A percentile compares a stretch with the other conserved stretches of the same genome.
Evolutionary conservation across 148 eudicot species (phyloP).

Genomic region (Vaccinium darrowii): DNA sequence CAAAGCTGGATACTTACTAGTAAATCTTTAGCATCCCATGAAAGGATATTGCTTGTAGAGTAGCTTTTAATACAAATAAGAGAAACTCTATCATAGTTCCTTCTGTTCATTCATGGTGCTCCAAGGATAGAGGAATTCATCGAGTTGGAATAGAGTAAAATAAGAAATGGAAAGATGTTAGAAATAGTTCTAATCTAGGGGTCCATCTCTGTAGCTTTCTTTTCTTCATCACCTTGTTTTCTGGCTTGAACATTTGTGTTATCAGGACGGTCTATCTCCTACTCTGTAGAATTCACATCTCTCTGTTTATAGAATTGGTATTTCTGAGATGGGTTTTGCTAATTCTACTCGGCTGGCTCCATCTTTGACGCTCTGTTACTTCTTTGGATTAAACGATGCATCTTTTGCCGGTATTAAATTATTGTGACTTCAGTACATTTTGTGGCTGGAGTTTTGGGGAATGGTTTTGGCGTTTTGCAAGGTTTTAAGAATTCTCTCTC

Average conservation of each 20-base stretch:
- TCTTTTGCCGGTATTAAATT: not conserved
- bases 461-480: not conserved
- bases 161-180: not conserved
- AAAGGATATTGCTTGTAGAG: not conserved
- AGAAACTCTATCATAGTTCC: not conserved
- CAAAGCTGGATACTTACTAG: not conserved
- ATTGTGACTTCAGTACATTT: not conserved
- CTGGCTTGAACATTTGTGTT: not conserved
- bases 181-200: not conserved
- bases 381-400: not conserved
- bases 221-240: not conserved
- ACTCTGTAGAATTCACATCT: not conserved
- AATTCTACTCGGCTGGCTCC: not conserved
- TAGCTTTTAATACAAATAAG: not conserved
- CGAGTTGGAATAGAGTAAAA: not conserved
- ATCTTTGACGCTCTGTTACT: not conserved
- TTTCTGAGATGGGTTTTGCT: constrained; percentile 23
- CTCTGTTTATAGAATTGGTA: not conserved
- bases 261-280: not conserved
- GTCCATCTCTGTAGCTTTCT: not conserved
- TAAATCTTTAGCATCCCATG: not conserved
- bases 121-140: not conserved
- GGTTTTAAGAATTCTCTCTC: not conserved
- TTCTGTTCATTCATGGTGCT: not conserved
- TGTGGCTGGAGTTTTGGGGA: not conserved